phyloP scores from a whole-genome alignment of 495 filamentous ascomycete species.

The Trichocladium uniseriatum region DNA sequence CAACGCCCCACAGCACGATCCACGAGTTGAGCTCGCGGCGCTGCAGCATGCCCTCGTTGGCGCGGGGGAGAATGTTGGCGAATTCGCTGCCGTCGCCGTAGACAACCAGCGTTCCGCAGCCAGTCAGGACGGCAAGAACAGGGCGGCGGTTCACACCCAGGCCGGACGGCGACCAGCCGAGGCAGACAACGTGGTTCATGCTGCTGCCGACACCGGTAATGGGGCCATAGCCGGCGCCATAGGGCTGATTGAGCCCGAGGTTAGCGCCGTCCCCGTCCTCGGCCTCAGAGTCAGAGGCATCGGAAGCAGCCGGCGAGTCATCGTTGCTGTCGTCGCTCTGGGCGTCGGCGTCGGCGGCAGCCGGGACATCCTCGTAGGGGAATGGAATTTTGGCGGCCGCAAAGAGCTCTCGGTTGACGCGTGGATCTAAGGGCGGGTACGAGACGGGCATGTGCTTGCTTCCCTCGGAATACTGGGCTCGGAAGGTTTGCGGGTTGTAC shows the following conservation, averaged over 20 bases:
- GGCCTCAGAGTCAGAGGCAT: conserved; percentile 5
- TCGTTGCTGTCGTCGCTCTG: conserved; percentile 10
- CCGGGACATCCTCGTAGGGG: conserved; percentile 14
- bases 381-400: conserved; percentile 14
- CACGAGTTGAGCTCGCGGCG: conserved; percentile 23
- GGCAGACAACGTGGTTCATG: conserved; percentile 37
- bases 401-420: conserved; percentile 30
- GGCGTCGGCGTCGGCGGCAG: conserved; percentile 4
- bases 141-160: conserved; percentile 37
- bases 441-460: conserved; percentile 30
- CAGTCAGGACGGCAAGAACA: conserved; percentile 34
- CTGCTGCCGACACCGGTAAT: conserved; percentile 38
- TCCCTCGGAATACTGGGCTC: conserved; percentile 26
- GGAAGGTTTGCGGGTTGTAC: conserved; percentile 11
- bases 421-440: conserved; percentile 27
- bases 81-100: conserved; percentile 35
- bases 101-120: conserved; percentile 31
- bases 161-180: conserved; percentile 39
- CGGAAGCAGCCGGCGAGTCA: conserved; percentile 2
- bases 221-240: conserved; percentile 34
- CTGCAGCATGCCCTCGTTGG: conserved; percentile 24
- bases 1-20: conserved; percentile 38
- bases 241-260: conserved; percentile 19
- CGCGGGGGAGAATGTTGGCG: conserved; percentile 16
- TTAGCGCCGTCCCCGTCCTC: conserved; percentile 1